phyloP scores from a whole-genome alignment of 371 early-diverging fungal genomes.

The Syncephalastrum sp. region DNA sequence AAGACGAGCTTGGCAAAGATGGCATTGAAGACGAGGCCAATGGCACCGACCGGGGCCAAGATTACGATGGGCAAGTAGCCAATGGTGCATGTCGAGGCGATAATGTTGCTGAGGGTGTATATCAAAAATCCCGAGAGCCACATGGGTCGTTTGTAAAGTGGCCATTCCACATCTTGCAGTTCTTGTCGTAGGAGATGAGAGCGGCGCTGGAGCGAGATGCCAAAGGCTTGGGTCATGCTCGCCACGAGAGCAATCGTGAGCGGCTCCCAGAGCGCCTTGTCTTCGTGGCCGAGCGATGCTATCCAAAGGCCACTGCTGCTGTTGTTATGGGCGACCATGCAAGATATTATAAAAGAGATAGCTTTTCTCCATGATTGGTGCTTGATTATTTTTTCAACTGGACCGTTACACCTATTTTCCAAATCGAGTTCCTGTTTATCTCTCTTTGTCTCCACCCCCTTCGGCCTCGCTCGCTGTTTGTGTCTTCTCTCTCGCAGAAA shows the following conservation, averaged over 20 bases:
- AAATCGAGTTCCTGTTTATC: not conserved
- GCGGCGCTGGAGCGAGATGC: slow-evolving; percentile 70
- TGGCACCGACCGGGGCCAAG: slow-evolving; percentile 79
- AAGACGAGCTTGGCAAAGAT: slow-evolving; percentile 71
- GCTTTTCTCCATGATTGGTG: too few relatives aligned
- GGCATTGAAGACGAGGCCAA: slow-evolving; percentile 79
- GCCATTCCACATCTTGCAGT: slow-evolving; percentile 20
- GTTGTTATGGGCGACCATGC: too few relatives aligned
- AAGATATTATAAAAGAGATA: too few relatives aligned
- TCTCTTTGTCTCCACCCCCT: not conserved
- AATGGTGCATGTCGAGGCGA: slow-evolving; percentile 73
- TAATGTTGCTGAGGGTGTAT: slow-evolving; percentile 69
- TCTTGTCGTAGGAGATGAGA: slow-evolving; percentile 52
- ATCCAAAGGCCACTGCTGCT: too few relatives aligned
- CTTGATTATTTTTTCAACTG: too few relatives aligned
- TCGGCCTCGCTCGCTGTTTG: not conserved
- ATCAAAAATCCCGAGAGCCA: slow-evolving; percentile 61
- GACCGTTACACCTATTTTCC: not conserved
- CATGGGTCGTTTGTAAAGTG: slow-evolving; percentile 44
- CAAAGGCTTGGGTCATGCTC: slow-evolving; percentile 67
- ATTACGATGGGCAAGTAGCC: slow-evolving; percentile 81
- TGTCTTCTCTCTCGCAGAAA: too few relatives aligned
- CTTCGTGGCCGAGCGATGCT: not conserved
- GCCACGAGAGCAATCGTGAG: slow-evolving; percentile 40
- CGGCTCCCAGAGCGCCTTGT: slow-evolving; percentile 30